Evolutionary conservation across 1,284 basidiomycete species (phyloP).

Genomic region (Melampsora larici-populina): DNA sequence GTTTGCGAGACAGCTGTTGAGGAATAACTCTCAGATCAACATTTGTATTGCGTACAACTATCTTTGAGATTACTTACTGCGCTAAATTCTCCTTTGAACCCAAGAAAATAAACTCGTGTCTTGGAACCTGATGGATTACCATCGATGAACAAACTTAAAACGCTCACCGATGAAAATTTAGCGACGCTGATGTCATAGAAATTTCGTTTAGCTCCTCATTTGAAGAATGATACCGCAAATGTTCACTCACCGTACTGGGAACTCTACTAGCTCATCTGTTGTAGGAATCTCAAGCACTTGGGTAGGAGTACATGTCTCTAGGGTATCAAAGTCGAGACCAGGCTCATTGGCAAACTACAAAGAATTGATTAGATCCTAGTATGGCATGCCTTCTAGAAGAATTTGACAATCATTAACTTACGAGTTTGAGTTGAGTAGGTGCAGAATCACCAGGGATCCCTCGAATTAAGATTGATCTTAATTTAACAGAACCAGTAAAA

Average conservation of each 20-base stretch:
- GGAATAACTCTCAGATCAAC: no score
- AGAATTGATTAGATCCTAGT: constrained; percentile 26
- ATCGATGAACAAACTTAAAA: constrained; percentile 66
- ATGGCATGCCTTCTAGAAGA: no score
- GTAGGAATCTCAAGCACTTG: constrained; percentile 68
- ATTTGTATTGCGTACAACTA: no score
- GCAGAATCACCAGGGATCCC: constrained; percentile 69
- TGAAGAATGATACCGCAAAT: background rate
- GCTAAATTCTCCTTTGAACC: no score
- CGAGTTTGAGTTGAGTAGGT: constrained; percentile 65
- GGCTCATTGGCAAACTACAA: constrained; percentile 67
- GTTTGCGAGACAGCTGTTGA: no score
- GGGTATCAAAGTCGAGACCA: constrained; percentile 70
- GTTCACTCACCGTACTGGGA: constrained; percentile 62
- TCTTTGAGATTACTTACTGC: no score
- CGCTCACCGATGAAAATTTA: constrained; percentile 71
- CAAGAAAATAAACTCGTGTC: constrained; percentile 54
- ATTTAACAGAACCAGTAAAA: constrained; percentile 72
- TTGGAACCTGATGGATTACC: constrained; percentile 70
- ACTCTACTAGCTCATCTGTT: constrained; percentile 70
- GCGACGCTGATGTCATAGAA: no score
- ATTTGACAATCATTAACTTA: constrained; percentile 53
- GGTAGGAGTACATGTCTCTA: constrained; percentile 61
- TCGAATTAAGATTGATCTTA: constrained; percentile 70
- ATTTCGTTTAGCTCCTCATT: constrained; percentile 47